Conservation (phyloP, 192 early-diverging fungal genomes). For the Chytriomyces sp. region DNA sequence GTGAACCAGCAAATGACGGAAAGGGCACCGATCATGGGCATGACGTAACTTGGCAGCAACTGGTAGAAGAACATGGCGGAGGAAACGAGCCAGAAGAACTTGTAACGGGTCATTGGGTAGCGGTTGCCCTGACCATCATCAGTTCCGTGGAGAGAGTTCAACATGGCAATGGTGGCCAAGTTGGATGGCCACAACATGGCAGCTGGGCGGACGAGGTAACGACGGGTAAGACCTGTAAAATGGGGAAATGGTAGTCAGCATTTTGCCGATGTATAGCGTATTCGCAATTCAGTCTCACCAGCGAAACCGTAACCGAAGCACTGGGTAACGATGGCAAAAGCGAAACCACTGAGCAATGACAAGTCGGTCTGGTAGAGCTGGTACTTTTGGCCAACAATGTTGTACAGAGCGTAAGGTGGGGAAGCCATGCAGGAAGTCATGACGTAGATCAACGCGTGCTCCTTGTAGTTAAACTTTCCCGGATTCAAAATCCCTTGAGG, state of each 20-base stretch:
- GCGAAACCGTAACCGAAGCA: slow-evolving; percentile 66
- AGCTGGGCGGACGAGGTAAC: slow-evolving; percentile 82
- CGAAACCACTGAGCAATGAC: background rate
- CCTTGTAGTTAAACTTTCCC: slow-evolving; percentile 85
- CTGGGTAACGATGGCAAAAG: background rate
- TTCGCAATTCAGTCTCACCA: background rate
- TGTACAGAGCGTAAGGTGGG: slow-evolving; percentile 52
- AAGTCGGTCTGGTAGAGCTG: slow-evolving; percentile 3
- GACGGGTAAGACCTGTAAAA: slow-evolving; percentile 64
- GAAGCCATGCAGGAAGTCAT: background rate
- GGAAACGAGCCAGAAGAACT: background rate
- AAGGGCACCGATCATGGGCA: slow-evolving; percentile 8
- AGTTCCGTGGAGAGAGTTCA: slow-evolving; percentile 74
- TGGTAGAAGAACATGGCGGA: slow-evolving; percentile 19
- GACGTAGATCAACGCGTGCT: slow-evolving; percentile 41
- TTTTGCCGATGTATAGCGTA: no score
- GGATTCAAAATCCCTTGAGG: slow-evolving; percentile 7
- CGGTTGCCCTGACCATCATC: background rate
- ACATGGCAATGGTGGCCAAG: slow-evolving; percentile 78
- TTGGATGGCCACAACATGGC: slow-evolving; percentile 86
- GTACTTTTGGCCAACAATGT: slow-evolving; percentile 16
- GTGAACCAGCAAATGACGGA: slow-evolving; percentile 27
- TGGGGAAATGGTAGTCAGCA: no score
- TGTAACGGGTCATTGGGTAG: slow-evolving; percentile 27
- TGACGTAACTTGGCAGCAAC: slow-evolving; percentile 24